These are phyloP conservation scores for Sugiyamaella japonica DNA, from an alignment of 1,139 yeast genomes.

Conservation along the genomic window DNA sequence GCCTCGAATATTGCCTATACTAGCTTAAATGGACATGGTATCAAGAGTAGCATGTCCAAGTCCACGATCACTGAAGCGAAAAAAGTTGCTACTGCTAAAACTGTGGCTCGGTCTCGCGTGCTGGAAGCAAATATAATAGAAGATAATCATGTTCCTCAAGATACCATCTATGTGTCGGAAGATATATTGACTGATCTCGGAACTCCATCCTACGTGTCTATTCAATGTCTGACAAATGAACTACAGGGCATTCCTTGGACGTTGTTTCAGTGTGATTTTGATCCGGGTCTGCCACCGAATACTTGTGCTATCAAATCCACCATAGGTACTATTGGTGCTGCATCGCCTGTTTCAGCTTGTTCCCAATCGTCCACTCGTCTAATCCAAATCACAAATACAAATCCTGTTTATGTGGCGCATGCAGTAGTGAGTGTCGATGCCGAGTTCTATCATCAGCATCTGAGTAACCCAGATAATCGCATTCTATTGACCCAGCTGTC, in stretches of 20 bases:
- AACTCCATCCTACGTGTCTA: conserved; percentile 21
- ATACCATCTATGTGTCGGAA: conserved; percentile 9
- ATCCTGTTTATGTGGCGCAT: conserved; percentile 28
- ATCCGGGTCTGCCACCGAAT: conserved; percentile 23
- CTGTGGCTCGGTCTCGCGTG: background rate
- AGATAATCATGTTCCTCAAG: conserved; percentile 8
- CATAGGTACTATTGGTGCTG: conserved; percentile 20
- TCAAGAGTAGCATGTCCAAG: no score
- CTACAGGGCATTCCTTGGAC: conserved; percentile 26
- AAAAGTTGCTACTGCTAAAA: no score
- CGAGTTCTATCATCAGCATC: conserved; percentile 26
- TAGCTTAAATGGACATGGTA: conserved; percentile 6
- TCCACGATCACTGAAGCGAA: background rate
- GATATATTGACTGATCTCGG: conserved; percentile 5
- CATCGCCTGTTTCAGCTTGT: background rate
- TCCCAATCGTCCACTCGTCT: conserved; percentile 2
- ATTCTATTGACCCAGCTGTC: conserved; percentile 11
- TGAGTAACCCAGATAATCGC: conserved; percentile 5
- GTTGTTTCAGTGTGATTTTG: conserved; percentile 24
- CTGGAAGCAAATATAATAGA: conserved; percentile 6
- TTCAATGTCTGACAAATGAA: conserved; percentile 18
- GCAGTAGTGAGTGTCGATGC: conserved; percentile 31
- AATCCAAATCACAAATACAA: conserved; percentile 23
- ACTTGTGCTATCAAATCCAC: conserved; percentile 26
- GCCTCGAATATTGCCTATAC: background rate